Evolutionary conservation across 2,329 filamentous ascomycete species (phyloP), one percentile per base, ranked within the genome.

Genomic region (Fusarium coffeatum): DNA sequence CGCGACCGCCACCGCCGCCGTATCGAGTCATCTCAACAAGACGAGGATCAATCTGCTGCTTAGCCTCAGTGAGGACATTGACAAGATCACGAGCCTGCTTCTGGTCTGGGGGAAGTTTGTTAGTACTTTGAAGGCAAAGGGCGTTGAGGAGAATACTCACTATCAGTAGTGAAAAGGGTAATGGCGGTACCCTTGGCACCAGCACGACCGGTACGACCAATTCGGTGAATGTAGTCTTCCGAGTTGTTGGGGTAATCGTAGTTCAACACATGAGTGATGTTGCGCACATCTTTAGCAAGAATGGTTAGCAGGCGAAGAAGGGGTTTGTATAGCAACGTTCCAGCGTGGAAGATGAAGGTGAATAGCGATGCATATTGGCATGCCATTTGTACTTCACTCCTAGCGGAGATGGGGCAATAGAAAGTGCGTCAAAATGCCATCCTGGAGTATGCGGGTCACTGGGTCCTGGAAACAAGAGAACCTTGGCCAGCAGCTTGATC

Each of bases 201-300:
- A 80, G 96, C 95, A 87, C 95, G 93, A 77, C 96, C 95, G 76
- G 96, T 98, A 85, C 96, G 92, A 78, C 96, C 96, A 82, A 95
- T 96, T 82, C 96, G 92, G 81, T 98, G 96, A 76, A 98, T 97
- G 79, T 98, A 98, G 80, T 98, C 95, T 86, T 99, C 96, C 78
- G 96, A 90, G 84, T 98, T 98, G 87, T 98, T 98, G 82, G 95
- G 95, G 84, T 98, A 98, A 83, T 98, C 96, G 93, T 98, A 98
- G 90, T 98, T 98, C 86, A 99, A 89, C 85, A 99, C 96, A 86
- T 99, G 96, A 85, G 96, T 98, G 87, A 99, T 99, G 89, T 99
- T 97, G 86, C 94, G 95, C 87, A 99, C 96, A 92, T 99, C 96
- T 98, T 98, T 80, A 79, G 64, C 78, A 79, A 85, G 81, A 87